These are phyloP conservation scores for Eucalyptus virginea DNA, from an alignment of 345 rosid species.

Conservation along the genomic window DNA sequence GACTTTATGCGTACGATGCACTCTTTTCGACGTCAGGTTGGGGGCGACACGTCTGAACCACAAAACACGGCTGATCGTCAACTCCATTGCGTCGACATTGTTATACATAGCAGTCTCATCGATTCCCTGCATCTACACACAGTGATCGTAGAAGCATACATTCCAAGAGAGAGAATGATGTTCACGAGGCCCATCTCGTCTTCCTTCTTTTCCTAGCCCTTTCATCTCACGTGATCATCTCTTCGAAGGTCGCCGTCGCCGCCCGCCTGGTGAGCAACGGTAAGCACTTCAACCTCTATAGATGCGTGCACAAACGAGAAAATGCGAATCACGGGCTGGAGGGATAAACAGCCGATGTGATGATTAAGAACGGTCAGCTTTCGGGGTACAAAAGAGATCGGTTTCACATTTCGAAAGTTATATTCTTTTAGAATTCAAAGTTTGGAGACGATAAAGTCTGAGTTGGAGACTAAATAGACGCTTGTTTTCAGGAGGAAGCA, in stretches of 20 bases:
- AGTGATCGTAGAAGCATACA: too few species aligned
- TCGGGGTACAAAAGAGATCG: too few species aligned
- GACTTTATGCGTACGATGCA: neutral
- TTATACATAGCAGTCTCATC: neutral
- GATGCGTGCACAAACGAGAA: neutral
- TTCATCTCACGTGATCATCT: neutral
- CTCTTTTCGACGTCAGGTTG: neutral
- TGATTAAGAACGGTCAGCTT: too few species aligned
- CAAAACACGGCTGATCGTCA: neutral
- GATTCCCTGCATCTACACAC: neutral
- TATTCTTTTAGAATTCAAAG: too few species aligned
- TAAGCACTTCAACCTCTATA: neutral
- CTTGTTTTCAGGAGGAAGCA: neutral
- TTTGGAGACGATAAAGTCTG: neutral
- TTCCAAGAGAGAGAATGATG: neutral
- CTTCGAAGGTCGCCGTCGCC: neutral
- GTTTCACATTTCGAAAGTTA: too few species aligned
- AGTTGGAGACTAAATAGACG: neutral
- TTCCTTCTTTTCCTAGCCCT: neutral
- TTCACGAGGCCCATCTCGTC: neutral
- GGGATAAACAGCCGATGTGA: too few species aligned
- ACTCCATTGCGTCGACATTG: neutral
- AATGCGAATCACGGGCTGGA: accelerated
- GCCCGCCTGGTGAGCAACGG: neutral
- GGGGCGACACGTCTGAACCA: neutral